Conservation (phyloP, 352 stramenopile species). For the Pythium phragmitis region DNA sequence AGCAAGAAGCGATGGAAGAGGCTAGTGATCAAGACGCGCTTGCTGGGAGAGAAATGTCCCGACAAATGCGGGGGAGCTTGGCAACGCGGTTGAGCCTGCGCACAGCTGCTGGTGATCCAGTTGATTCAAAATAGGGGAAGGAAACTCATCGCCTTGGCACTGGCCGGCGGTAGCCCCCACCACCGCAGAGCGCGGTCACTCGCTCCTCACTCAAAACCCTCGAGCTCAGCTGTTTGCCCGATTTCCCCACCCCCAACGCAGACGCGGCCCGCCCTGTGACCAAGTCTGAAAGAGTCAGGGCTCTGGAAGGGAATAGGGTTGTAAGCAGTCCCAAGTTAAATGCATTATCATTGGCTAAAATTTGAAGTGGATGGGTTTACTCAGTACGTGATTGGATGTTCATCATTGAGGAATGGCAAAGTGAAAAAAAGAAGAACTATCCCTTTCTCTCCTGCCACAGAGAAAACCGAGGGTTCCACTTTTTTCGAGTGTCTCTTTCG, state of each 20-base stretch:
- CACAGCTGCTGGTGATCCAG: slow-evolving; percentile 18
- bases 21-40: neutral
- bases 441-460: slow-evolving; percentile 7
- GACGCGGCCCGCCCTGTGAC: slow-evolving; percentile 7
- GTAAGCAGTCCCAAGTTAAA: slow-evolving; percentile 3
- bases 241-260: slow-evolving; percentile 21
- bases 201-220: neutral
- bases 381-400: neutral
- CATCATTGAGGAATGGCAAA: neutral
- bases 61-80: slow-evolving; percentile 2
- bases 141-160: slow-evolving; percentile 20
- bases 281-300: slow-evolving; percentile 26
- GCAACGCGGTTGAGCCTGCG: neutral
- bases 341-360: slow-evolving; percentile 12
- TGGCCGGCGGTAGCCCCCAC: neutral
- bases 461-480: neutral
- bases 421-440: slow-evolving; percentile 13
- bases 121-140: slow-evolving; percentile 26
- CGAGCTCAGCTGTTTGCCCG: slow-evolving; percentile 12
- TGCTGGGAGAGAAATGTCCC: neutral
- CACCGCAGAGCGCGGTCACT: neutral
- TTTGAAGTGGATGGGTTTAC: slow-evolving; percentile 1
- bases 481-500: slow-evolving; percentile 8
- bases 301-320: slow-evolving; percentile 19
- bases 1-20: neutral